Conservation (phyloP, 2,329 filamentous ascomycete genomes). For the Xylaria arbuscula region DNA sequence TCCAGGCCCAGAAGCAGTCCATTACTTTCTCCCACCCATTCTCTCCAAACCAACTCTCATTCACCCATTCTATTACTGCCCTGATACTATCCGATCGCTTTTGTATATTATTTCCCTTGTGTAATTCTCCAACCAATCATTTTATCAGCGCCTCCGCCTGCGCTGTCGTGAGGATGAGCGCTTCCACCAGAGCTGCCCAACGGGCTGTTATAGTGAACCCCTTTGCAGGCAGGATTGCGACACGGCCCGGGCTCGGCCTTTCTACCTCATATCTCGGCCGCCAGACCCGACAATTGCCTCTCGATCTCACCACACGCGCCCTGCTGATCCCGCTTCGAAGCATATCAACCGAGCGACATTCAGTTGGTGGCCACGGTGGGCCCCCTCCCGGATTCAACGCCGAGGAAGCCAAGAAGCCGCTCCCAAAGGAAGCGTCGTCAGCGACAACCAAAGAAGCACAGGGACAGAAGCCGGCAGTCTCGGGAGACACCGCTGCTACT, state of each 20-base stretch:
- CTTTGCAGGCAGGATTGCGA: constrained; percentile 61
- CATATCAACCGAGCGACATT: constrained; percentile 70
- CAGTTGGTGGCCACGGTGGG: constrained; percentile 63
- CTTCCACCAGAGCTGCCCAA: constrained; percentile 66
- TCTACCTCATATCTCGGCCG: constrained; percentile 60
- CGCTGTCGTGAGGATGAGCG: constrained; percentile 59
- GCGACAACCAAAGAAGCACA: constrained; percentile 51
- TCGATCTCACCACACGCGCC: constrained; percentile 63
- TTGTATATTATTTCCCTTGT: not conserved
- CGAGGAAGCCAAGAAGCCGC: constrained; percentile 88
- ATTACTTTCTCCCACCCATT: constrained; percentile 31
- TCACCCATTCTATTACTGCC: constrained; percentile 4
- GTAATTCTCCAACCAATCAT: constrained; percentile 12
- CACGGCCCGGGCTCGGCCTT: constrained; percentile 59
- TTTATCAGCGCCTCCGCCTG: constrained; percentile 14
- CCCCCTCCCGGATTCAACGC: constrained; percentile 92
- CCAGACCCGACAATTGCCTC: constrained; percentile 59
- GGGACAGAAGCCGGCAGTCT: constrained; percentile 50
- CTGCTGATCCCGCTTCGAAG: constrained; percentile 67
- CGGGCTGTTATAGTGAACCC: constrained; percentile 65
- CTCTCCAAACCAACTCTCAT: constrained; percentile 11
- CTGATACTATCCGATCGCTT: constrained; percentile 16
- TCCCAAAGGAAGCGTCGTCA: constrained; percentile 65
- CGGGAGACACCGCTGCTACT: constrained; percentile 38
- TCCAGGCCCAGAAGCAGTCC: constrained; percentile 18